These are phyloP conservation scores for Alternaria sp. DNA, from an alignment of 2,329 filamentous ascomycete species.

Conservation along the genomic window DNA sequence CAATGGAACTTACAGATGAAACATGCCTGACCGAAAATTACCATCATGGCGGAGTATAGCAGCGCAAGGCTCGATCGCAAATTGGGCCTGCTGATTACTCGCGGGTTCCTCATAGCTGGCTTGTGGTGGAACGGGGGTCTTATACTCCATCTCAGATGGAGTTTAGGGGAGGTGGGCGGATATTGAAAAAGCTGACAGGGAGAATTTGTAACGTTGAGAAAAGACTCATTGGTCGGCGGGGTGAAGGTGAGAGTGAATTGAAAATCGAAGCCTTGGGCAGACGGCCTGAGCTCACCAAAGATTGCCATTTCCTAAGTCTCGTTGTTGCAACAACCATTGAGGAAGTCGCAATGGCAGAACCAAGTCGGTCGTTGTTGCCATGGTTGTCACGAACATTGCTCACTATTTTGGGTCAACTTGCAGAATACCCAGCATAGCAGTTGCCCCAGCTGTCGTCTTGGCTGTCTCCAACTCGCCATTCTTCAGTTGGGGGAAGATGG, in stretches of 20 bases:
- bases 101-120: background rate
- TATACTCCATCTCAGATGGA: background rate
- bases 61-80: background rate
- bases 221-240: background rate
- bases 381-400: background rate
- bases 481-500: background rate
- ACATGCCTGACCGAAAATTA: background rate
- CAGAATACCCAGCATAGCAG: background rate
- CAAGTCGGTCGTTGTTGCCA: background rate
- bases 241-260: background rate
- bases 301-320: background rate
- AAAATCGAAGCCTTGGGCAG: background rate
- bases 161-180: background rate
- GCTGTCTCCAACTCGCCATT: background rate
- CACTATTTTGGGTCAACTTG: background rate
- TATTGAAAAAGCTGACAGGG: too few species aligned
- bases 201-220: too few species aligned
- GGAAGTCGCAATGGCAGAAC: constrained; percentile 3
- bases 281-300: background rate
- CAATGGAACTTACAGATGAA: constrained; percentile 14
- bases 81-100: background rate
- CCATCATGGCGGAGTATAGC: constrained; percentile 3
- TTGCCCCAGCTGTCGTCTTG: background rate
- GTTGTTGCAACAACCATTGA: background rate
- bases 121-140: background rate